Evolutionary conservation across 2,329 filamentous ascomycete genomes (phyloP).

Genomic region (Mariannaea sp.): DNA sequence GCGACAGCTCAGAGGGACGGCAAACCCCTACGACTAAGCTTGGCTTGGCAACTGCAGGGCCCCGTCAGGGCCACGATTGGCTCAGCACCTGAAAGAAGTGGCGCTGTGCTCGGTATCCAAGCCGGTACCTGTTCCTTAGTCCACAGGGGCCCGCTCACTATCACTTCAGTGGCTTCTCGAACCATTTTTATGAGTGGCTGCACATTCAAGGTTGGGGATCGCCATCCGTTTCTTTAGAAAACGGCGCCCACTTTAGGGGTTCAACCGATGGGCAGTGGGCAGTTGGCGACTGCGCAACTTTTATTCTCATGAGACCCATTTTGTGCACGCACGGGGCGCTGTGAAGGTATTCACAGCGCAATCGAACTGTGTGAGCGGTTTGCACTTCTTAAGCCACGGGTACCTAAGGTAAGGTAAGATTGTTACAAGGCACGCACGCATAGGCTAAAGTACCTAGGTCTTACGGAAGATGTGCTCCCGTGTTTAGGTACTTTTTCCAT

Average conservation of each 20-base stretch:
- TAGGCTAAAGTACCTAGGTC: too few relatives aligned
- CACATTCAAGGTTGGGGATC: slow-evolving; percentile 18
- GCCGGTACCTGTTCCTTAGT: slow-evolving; percentile 13
- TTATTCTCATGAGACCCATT: too few relatives aligned
- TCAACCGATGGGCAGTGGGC: too few relatives aligned
- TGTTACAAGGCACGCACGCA: too few relatives aligned
- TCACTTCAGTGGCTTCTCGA: slow-evolving; percentile 13
- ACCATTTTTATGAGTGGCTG: slow-evolving; percentile 11
- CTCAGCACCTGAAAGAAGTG: slow-evolving; percentile 12
- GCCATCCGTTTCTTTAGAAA: slow-evolving; percentile 7
- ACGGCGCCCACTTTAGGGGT: slow-evolving; percentile 19
- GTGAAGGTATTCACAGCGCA: too few relatives aligned
- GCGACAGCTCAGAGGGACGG: slow-evolving; percentile 25
- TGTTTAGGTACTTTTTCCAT: too few relatives aligned
- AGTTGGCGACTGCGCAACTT: too few relatives aligned
- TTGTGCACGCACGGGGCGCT: too few relatives aligned
- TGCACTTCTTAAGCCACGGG: too few relatives aligned
- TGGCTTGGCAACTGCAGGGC: slow-evolving; percentile 21
- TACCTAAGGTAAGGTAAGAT: too few relatives aligned
- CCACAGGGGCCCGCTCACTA: slow-evolving; percentile 7
- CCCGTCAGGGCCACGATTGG: slow-evolving; percentile 15
- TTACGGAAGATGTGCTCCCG: too few relatives aligned
- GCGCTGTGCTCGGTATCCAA: slow-evolving; percentile 12
- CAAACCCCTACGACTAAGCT: slow-evolving; percentile 17
- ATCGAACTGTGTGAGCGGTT: too few relatives aligned